Evolutionary conservation across 2,329 filamentous ascomycete species (phyloP), one percentile per base, ranked within the genome.

Genomic region (Alternaria consortialis): DNA sequence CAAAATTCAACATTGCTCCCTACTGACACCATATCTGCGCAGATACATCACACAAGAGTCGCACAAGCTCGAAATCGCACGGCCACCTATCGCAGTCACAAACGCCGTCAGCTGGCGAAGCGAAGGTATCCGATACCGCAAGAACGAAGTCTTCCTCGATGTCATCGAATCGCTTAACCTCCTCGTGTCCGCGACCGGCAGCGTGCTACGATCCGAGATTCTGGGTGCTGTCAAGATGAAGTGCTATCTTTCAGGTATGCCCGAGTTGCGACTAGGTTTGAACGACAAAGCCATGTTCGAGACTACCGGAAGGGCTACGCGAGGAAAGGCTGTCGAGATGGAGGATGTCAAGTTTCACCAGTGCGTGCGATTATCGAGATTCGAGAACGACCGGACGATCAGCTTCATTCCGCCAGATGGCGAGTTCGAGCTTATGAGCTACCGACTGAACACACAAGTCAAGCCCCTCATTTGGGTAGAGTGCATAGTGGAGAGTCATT

Each of bases 271-370:
- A 29, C 82, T 99, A 52, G 95, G 95, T 5, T 83, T 99, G 76
- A 99, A 99, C 83, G 95, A 99, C 84, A 99, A 99, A 82, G 95
- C 93, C 80, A 99, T 99, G 95, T 99, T 99, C 76, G 95, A 99
- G 82, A 97, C 93, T 4, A 99, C 95, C 0, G 95, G 95, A 29
- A 87, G 95, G 63, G 93, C 94, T 15, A 98, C 94, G 40, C 85
- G 95, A 74, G 95, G 95, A 62, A 99, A 99, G 82, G 92, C 95
- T 9, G 95, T 99, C 66, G 95, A 99, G 82, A 99, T 99, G 95
- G 95, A 99, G 76, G 95, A 99, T 72, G 95, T 99, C 80, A 99
- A 99, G 76, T 99, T 99, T 80, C 95, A 99, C 81, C 95, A 99
- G 80, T 99, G 95, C 77, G 95, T 99, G 66, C 89, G 95, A 65